Evolutionary conservation across 306 rosid genomes (phyloP), one percentile per base, ranked within the genome.

Genomic region (Styphnolobium japonicum): DNA sequence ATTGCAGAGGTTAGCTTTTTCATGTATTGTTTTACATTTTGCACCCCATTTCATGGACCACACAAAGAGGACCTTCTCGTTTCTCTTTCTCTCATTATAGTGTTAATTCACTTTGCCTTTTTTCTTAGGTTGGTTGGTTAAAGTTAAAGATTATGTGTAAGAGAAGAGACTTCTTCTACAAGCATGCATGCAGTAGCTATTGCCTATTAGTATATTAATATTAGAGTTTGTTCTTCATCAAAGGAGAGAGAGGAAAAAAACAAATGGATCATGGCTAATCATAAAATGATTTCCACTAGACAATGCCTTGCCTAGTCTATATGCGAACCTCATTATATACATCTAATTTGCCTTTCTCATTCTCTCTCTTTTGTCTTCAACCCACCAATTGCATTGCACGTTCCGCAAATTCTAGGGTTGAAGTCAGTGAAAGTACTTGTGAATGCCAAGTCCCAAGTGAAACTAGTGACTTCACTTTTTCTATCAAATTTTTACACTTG

Each of bases 21-120:
- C 67, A 79, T 63, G 56, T 29, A 39, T 81, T 25, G 68, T 85
- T 82, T 78, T 79, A 75, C 93, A 83, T 52, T 83, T 42, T 87
- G 92, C 87, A 56, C 82, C 90, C 89, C 82, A 85, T 81, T 81
- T 49, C 10, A 27, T 87, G 87, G 87, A 93, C 97, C 93, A 82
- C 84, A 39, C 58, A 68, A 67, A 61, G 66, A 45, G 56, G 22
- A 65, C 77, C 40, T 34, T 80, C 73, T 57, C 15, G 40, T n/a
- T 57, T 81, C 76, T 72, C 56, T 79, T 80, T 80, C 75, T 46
- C 71, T 66, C 60, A 80, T 73, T 74, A 81, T 74, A 42, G 18
- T 81, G 55, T 75, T 75, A 42, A 75, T 75, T 80, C 85, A 75
- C 78, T 81, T 77, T 68, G 77, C n/a, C 63, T 58, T 81, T 81